Conservation (phyloP, 345 rosid species). For the Linum usitatissimum region DNA sequence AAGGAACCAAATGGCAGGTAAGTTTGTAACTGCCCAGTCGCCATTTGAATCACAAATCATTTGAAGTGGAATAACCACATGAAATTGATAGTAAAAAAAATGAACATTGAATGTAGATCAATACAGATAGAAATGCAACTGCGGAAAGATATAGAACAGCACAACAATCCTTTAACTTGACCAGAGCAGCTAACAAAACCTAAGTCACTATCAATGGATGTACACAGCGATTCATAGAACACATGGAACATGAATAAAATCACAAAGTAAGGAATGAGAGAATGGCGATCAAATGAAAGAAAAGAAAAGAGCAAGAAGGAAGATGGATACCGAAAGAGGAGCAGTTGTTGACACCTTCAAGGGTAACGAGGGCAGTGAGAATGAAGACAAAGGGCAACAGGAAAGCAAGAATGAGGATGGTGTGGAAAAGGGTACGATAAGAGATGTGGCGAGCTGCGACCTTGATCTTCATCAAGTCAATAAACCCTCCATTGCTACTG, state of each 20-base stretch:
- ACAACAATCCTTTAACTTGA: background rate
- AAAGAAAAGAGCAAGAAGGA: background rate
- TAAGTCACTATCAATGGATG: background rate
- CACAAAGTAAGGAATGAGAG: no score
- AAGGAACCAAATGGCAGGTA: background rate
- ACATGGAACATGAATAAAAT: background rate
- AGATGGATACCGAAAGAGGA: conserved; percentile 75
- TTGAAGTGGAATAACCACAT: background rate
- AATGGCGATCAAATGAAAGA: conserved; percentile 8
- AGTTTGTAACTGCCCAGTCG: background rate
- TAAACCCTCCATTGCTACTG: conserved; percentile 60
- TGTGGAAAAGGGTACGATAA: conserved; percentile 87
- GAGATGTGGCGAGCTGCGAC: conserved; percentile 99
- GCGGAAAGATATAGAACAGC: background rate
- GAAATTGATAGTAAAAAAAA: background rate
- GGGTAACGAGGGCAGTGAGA: conserved; percentile 95
- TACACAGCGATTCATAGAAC: background rate
- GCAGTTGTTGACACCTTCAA: conserved; percentile 99
- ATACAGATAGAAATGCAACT: background rate
- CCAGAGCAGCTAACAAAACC: background rate
- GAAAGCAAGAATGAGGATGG: conserved; percentile 92
- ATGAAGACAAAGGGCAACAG: conserved; percentile 98
- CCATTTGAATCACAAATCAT: background rate
- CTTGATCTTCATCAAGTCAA: conserved; percentile 99
- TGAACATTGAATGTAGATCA: background rate